phyloP scores from a whole-genome alignment of 1,284 basidiomycete genomes.

The Ganoderma boninense region DNA sequence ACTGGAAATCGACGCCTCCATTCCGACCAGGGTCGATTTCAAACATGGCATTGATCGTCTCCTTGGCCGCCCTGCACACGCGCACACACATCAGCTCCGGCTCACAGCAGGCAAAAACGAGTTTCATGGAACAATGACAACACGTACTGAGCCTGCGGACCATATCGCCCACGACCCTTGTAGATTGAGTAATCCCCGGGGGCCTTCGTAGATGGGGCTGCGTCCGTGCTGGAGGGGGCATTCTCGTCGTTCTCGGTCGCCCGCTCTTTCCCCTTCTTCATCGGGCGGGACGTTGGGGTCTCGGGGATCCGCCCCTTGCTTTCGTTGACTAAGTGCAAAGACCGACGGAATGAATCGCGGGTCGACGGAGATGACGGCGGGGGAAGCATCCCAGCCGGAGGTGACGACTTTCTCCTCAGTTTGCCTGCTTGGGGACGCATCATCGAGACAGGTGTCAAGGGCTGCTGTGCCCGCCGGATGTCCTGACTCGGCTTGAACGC shows the following conservation, averaged over 20 bases:
- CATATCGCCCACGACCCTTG: slow-evolving; percentile 38
- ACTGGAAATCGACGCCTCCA: slow-evolving; percentile 71
- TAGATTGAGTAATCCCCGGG: slow-evolving; percentile 33
- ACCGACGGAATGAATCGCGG: slow-evolving; percentile 10
- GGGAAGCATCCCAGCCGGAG: slow-evolving; percentile 3
- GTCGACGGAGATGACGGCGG: slow-evolving; percentile 9
- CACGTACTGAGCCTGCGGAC: slow-evolving; percentile 28
- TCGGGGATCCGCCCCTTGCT: slow-evolving; percentile 12
- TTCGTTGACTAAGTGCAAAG: not conserved
- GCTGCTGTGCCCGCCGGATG: slow-evolving; percentile 8
- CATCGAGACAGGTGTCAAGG: slow-evolving; percentile 24
- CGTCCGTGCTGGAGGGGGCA: slow-evolving; percentile 3
- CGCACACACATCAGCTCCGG: not conserved
- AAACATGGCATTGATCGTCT: slow-evolving; percentile 66
- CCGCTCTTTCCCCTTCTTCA: slow-evolving; percentile 27
- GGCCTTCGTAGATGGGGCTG: slow-evolving; percentile 10
- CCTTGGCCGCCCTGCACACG: slow-evolving; percentile 19
- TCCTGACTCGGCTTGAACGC: slow-evolving; percentile 15
- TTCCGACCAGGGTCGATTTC: slow-evolving; percentile 76
- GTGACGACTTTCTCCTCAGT: slow-evolving; percentile 1
- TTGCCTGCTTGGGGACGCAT: slow-evolving; percentile 15
- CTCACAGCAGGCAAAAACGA: not conserved
- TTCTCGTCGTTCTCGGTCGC: slow-evolving; percentile 28
- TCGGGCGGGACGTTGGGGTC: slow-evolving; percentile 15
- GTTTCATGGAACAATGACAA: not conserved